Evolutionary conservation across 2,329 filamentous ascomycete genomes (phyloP), one percentile per base, ranked within the genome.

Genomic region (Aspergillus uvarum): DNA sequence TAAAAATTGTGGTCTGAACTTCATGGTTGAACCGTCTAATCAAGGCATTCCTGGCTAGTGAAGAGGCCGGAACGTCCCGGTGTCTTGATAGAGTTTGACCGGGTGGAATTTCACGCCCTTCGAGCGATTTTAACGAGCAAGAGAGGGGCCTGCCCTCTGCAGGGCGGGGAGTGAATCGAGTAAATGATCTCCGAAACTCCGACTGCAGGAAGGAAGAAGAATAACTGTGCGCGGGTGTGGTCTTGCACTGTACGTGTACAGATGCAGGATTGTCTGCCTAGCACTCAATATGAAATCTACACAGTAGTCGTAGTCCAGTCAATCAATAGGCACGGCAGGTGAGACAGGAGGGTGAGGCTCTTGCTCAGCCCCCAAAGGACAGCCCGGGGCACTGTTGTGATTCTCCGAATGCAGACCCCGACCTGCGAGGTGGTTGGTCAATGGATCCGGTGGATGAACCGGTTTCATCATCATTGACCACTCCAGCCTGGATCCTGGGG

Each of bases 81-180:
- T 55, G 53, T 55, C 53, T 48, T 56, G 57, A 59, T 59, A 59
- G 38, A 59, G 58, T 59, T 59, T 59, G 51, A 38, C 47, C 53
- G 19, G 42, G 53, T 55, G 53, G 53, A 55, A 55, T 47, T 48
- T 32, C 53, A 55, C 53, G 53, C 53, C 57, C 57, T 59, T 59
- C 31, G 56, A 59, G 51, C 57, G 53, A 54, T 47, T 49, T 55
- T 55, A 47, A 31, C 53, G 53, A 55, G 32, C 11, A 16, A 35
- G 16, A 12, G 32, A 35, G 53, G 53, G 53, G 53, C 53, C n/a
- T 19, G 6, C 5, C 16, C 7, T 44, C 38, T 31, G 57, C 51
- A 62, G 50, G 42, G 67, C 69, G 69, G 69, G 68, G 68, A 70
- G 59, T 60, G 44, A 66, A 70, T 65, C 64, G 47, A 69, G 70